Percentiles rank a stretch among this genome's conserved stretches.
Evolutionary conservation across 1,284 basidiomycete genomes (phyloP).

Genomic region (Ceratobasidium sp.): DNA sequence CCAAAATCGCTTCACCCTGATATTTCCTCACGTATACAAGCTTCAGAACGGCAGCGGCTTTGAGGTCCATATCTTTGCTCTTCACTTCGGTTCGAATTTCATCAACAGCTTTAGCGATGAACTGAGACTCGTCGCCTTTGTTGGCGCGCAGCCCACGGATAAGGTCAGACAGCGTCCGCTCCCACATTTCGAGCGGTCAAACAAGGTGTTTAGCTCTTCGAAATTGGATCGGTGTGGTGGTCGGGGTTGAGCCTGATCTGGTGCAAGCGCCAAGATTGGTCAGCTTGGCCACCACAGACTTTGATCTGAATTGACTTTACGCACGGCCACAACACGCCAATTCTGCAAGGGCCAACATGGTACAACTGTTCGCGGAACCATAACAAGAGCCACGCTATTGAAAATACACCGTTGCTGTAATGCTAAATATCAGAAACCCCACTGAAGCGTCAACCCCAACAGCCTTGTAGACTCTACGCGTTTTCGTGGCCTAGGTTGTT

Average conservation of each 20-base stretch:
- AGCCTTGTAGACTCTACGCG: no score
- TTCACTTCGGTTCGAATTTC: conserved; percentile 92
- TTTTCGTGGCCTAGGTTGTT: no score
- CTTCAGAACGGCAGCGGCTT: conserved; percentile 94
- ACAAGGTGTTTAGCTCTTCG: neutral
- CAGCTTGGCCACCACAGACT: neutral
- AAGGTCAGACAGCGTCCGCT: conserved; percentile 91
- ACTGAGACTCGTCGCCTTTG: conserved; percentile 84
- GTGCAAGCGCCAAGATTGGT: neutral
- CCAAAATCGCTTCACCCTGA: conserved; percentile 15
- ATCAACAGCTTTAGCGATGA: conserved; percentile 81
- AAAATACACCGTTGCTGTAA: no score
- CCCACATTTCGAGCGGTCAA: conserved; percentile 76
- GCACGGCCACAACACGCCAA: no score
- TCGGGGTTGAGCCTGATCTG: neutral
- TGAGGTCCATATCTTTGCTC: conserved; percentile 95
- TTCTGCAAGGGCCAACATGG: no score
- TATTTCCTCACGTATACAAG: conserved; percentile 86
- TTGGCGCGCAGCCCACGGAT: conserved; percentile 87
- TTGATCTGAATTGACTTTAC: no score
- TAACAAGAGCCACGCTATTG: no score
- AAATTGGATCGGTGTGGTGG: neutral
- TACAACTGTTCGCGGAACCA: no score
- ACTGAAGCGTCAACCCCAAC: no score
- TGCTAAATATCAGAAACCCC: no score